Percentiles rank a stretch among this genome's conserved stretches.
These are phyloP conservation scores for Pyronema omphalodes DNA, from an alignment of 495 filamentous ascomycete genomes.

Conservation along the genomic window DNA sequence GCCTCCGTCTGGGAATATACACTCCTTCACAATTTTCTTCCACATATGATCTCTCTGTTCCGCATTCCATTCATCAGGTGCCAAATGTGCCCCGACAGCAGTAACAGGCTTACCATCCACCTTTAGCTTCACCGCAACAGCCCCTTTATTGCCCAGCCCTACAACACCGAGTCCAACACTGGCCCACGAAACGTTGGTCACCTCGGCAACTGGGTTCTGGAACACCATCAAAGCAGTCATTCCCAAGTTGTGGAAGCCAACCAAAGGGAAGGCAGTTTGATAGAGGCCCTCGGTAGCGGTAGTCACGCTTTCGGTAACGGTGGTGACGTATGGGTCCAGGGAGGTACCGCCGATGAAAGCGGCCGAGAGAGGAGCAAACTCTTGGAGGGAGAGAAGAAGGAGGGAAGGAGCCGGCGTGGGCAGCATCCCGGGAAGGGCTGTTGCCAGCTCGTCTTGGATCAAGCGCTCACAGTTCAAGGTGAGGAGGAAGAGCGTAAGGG, in stretches of 20 bases:
- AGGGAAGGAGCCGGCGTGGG: conserved; percentile 40
- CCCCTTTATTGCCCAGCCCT: conserved; percentile 90
- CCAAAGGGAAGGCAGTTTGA: conserved; percentile 31
- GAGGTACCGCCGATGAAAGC: conserved; percentile 74
- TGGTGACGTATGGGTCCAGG: conserved; percentile 54
- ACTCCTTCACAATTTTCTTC: conserved; percentile 54
- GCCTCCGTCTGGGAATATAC: conserved; percentile 42
- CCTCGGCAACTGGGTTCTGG: conserved; percentile 9
- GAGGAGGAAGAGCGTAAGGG: conserved; percentile 41
- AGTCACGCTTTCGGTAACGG: conserved; percentile 48
- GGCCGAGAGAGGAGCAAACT: conserved; percentile 67
- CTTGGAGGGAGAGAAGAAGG: conserved; percentile 66
- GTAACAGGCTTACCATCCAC: conserved; percentile 44
- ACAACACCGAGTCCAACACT: conserved; percentile 64
- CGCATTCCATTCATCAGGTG: conserved; percentile 59
- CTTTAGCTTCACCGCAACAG: conserved; percentile 52
- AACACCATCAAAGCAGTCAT: conserved; percentile 84
- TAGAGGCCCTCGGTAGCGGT: conserved; percentile 34
- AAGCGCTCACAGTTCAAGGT: conserved; percentile 70
- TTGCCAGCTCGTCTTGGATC: conserved; percentile 47
- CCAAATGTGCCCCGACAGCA: conserved; percentile 76
- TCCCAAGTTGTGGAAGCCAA: conserved; percentile 49
- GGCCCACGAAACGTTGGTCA: conserved; percentile 42
- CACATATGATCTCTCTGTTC: conserved; percentile 65
- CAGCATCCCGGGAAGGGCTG: conserved; percentile 54